These are phyloP conservation scores for Pugionium cornutum DNA, from an alignment of 345 rosid species.

Conservation along the genomic window DNA sequence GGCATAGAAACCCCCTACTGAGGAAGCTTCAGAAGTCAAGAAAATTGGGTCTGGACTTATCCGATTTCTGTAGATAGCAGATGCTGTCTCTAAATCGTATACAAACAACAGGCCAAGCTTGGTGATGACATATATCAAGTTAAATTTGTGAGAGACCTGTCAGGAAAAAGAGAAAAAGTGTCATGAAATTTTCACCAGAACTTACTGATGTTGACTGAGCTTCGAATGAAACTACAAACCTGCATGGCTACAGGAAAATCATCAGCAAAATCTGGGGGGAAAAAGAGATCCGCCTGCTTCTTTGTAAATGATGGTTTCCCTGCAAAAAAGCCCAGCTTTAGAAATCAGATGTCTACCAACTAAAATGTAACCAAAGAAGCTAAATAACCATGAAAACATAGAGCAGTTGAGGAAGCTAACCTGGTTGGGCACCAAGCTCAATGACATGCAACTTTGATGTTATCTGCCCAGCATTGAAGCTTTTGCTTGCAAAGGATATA, in stretches of 20 bases:
- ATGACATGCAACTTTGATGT: slow-evolving; percentile 92
- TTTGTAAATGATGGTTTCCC: slow-evolving; percentile 93
- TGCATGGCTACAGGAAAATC: slow-evolving; percentile 99
- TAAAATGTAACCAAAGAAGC: background rate
- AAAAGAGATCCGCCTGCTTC: slow-evolving; percentile 99
- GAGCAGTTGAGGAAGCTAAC: slow-evolving; percentile 41
- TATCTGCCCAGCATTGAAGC: slow-evolving; percentile 87
- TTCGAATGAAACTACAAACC: slow-evolving; percentile 48
- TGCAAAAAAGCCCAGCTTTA: slow-evolving; percentile 38
- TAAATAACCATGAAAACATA: slow-evolving; percentile 10
- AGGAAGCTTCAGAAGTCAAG: slow-evolving; percentile 92
- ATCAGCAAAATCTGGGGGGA: slow-evolving; percentile 98
- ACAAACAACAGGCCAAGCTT: slow-evolving; percentile 98
- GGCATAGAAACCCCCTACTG: slow-evolving; percentile 91
- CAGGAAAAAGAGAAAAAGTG: slow-evolving; percentile 30
- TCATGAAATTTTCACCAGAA: slow-evolving; percentile 31
- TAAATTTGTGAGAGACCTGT: slow-evolving; percentile 95
- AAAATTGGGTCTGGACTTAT: slow-evolving; percentile 99
- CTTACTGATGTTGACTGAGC: slow-evolving; percentile 16
- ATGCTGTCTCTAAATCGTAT: slow-evolving; percentile 95
- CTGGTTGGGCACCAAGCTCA: slow-evolving; percentile 99
- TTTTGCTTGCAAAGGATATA: slow-evolving; percentile 89
- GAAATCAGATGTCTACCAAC: slow-evolving; percentile 17
- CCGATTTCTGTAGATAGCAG: slow-evolving; percentile 97
- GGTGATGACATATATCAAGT: slow-evolving; percentile 91